Conservation (phyloP, 2,329 filamentous ascomycete species). For the Neopestalotiopsis clavispora region DNA sequence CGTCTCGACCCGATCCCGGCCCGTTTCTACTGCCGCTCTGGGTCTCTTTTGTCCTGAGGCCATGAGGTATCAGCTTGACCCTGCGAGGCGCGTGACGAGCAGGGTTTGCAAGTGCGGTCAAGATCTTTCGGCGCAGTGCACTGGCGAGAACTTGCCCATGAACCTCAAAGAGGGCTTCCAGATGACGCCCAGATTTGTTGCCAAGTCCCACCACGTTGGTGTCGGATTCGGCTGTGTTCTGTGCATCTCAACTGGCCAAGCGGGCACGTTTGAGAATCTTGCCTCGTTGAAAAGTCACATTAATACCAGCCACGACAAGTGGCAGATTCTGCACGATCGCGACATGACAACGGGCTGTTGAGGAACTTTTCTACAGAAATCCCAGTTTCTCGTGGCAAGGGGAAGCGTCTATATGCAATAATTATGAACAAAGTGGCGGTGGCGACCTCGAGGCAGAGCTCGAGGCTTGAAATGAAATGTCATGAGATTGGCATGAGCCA, state of each 20-base stretch:
- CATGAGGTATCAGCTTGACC: conserved; percentile 44
- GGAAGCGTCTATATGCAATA: background rate
- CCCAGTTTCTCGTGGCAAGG: background rate
- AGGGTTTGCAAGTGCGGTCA: conserved; percentile 41
- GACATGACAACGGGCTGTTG: conserved; percentile 32
- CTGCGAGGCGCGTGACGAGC: conserved; percentile 33
- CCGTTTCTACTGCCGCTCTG: background rate
- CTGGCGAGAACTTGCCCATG: conserved; percentile 25
- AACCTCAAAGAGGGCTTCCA: conserved; percentile 44
- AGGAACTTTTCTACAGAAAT: background rate
- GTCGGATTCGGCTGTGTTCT: conserved; percentile 36
- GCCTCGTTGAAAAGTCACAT: conserved; percentile 40
- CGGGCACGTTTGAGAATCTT: conserved; percentile 37
- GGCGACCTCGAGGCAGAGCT: too few species aligned
- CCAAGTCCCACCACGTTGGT: conserved; percentile 41
- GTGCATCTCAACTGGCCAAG: conserved; percentile 42
- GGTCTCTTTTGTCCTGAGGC: conserved; percentile 40
- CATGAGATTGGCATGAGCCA: too few species aligned
- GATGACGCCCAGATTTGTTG: conserved; percentile 43
- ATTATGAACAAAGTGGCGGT: background rate
- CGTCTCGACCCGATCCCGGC: background rate
- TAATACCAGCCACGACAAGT: conserved; percentile 43
- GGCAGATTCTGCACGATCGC: conserved; percentile 47
- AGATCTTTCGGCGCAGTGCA: conserved; percentile 32
- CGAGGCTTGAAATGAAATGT: too few species aligned